Conservation (phyloP, 106 monocot species). For the Apostasia ramifera region DNA sequence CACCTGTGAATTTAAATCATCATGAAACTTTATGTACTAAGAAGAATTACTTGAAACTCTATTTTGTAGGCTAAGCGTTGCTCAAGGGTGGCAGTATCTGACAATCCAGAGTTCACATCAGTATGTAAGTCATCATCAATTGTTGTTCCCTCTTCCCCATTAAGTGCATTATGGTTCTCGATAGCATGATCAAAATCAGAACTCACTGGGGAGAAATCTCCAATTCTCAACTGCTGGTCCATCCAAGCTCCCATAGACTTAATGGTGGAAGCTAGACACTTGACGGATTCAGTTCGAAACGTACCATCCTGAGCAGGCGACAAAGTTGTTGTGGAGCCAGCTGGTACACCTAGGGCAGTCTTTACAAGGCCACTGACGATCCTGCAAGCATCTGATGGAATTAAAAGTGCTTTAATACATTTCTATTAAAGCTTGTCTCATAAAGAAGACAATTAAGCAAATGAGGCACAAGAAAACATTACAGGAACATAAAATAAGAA, state of each 20-base stretch:
- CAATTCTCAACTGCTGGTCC: conserved; percentile 80
- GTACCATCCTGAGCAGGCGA: conserved; percentile 73
- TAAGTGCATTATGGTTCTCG: conserved; percentile 37
- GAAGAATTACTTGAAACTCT: conserved; percentile 67
- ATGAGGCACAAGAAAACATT: neutral
- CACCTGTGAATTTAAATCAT: neutral
- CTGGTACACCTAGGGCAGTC: conserved; percentile 84
- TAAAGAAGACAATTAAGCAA: neutral
- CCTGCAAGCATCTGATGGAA: conserved; percentile 89
- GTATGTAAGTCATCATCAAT: conserved; percentile 65
- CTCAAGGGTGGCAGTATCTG: conserved; percentile 74
- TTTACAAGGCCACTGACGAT: conserved; percentile 90
- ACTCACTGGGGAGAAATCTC: conserved; percentile 47
- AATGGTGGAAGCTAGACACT: conserved; percentile 72
- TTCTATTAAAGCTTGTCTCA: conserved; percentile 8
- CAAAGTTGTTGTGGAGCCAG: conserved; percentile 74
- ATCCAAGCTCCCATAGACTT: conserved; percentile 91
- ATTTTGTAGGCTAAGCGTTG: conserved; percentile 78
- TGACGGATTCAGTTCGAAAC: conserved; percentile 80
- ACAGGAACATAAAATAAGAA: neutral
- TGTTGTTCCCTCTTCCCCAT: conserved; percentile 61
- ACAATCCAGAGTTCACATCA: conserved; percentile 61
- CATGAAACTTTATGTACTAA: neutral
- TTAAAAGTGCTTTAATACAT: conserved; percentile 73
- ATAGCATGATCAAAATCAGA: conserved; percentile 46